Evolutionary conservation across 2,329 filamentous ascomycete genomes (phyloP), one percentile per base, ranked within the genome.

Genomic region (Myotisia sp.): DNA sequence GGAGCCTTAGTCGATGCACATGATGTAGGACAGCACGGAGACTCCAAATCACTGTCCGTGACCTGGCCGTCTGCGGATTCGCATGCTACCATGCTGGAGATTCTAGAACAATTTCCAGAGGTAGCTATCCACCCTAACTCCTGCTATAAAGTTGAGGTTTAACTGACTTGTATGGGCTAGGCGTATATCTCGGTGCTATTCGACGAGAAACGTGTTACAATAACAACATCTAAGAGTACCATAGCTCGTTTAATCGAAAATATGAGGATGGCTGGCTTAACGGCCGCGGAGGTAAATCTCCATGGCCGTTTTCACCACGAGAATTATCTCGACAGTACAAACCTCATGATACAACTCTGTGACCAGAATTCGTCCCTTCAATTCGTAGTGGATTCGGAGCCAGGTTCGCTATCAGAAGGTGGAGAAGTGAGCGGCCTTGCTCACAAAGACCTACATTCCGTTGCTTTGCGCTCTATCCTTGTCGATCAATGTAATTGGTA

Each of bases 161-260:
- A 8, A 33, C 13, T 16, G 38, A 27, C 18, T 14, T 16, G 9
- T n/a, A 8, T 16, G 12, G 4, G 8, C 26, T 20, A 60, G 41
- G 50, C 55, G 3, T 62, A 62, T 35, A 37, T 58, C 8, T 55
- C 59, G 3, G 56, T 60, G 4, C 22, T 44, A 4, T 56, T 49
- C 27, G 60, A 63, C 38, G 49, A 58, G 22, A 44, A 49, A 3
- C 42, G 58, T 4, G 54, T 52, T 4, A 61, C 58, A 0, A 31
- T 63, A 13, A 62, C 52, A 4, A 49, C 48, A 2, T 34, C 46
- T 1, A 18, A 45, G 5, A 34, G 37, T 1, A 37, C 34, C 1
- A 34, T 42, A 3, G 22, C 43, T 1, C 26, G 29, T 5, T 42
- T 56, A 5, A 34, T 40, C 21, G 22, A 44, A 10, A 36, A 45